Evolutionary conservation across 805 yeast species (phyloP).

Genomic region (Lipomyces spencermartinsiae): DNA sequence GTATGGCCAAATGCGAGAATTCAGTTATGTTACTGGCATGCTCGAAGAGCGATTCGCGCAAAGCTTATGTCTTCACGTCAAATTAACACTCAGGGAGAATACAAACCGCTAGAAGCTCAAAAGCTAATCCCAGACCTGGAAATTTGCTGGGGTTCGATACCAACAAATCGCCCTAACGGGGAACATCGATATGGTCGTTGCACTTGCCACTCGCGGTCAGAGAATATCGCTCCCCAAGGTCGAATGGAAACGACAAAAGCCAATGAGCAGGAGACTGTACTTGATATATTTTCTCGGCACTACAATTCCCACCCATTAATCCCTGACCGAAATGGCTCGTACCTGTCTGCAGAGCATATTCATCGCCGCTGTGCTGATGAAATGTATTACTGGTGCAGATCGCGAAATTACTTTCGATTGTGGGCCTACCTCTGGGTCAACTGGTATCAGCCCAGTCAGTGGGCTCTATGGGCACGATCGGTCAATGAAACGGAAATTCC

Average conservation of each 20-base stretch:
- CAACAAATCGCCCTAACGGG: neutral
- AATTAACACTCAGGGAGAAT: neutral
- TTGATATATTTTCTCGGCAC: neutral
- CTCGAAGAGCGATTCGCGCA: too few relatives aligned
- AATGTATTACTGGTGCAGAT: slow-evolving; percentile 8
- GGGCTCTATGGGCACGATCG: slow-evolving; percentile 6
- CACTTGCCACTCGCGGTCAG: neutral
- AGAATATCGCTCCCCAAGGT: neutral
- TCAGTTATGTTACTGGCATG: too few relatives aligned
- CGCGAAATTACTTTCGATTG: slow-evolving; percentile 9
- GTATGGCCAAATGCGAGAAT: too few relatives aligned
- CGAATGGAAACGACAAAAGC: slow-evolving; percentile 1
- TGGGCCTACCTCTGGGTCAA: slow-evolving; percentile 10
- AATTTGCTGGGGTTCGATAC: slow-evolving; percentile 1
- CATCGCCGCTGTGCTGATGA: slow-evolving; percentile 7
- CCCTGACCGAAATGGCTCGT: slow-evolving; percentile 2
- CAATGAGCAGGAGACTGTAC: neutral
- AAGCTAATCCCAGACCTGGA: neutral
- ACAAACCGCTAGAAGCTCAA: neutral
- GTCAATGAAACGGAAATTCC: slow-evolving; percentile 4
- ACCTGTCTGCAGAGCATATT: neutral
- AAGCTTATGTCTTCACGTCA: too few relatives aligned
- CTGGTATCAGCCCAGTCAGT: slow-evolving; percentile 7
- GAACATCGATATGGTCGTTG: neutral
- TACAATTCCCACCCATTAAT: neutral